These are phyloP conservation scores for Colletotrichum sansevieriae DNA, from an alignment of 2,329 filamentous ascomycete species.

Conservation along the genomic window DNA sequence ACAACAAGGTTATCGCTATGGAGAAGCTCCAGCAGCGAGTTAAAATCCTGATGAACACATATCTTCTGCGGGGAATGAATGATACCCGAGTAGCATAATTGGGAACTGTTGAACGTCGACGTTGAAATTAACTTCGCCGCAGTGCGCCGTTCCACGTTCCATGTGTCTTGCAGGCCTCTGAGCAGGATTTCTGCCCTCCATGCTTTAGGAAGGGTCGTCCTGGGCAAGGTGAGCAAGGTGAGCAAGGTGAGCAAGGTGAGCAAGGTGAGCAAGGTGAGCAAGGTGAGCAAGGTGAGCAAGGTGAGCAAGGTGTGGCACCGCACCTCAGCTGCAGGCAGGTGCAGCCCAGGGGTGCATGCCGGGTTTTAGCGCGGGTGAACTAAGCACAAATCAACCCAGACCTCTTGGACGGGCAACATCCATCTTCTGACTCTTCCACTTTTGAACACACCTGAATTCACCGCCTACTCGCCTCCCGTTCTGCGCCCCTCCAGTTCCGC, in stretches of 20 bases:
- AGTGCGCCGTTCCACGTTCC: not conserved
- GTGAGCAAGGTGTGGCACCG: conserved; percentile 4
- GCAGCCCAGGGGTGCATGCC: not conserved
- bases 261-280: too few species aligned
- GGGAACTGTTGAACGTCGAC: not conserved
- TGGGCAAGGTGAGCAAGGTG: too few species aligned
- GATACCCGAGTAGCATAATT: not conserved
- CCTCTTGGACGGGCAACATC: not conserved
- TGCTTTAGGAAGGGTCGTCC: not conserved
- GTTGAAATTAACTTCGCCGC: conserved; percentile 2
- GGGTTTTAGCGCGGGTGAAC: too few species aligned
- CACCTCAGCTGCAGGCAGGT: conserved; percentile 2
- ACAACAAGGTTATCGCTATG: conserved; percentile 1
- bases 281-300: too few species aligned
- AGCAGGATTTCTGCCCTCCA: not conserved
- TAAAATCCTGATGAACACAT: not conserved
- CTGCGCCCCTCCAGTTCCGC: not conserved
- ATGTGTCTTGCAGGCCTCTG: conserved; percentile 2
- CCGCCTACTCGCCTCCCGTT: not conserved
- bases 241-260: too few species aligned
- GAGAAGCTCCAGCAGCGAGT: not conserved
- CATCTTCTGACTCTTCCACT: not conserved
- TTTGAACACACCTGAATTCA: not conserved
- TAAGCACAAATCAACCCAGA: too few species aligned
- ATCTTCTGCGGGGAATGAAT: not conserved